These are phyloP conservation scores for Phyllosticta citribraziliensis DNA, from an alignment of 2,329 filamentous ascomycete genomes.

Conservation along the genomic window DNA sequence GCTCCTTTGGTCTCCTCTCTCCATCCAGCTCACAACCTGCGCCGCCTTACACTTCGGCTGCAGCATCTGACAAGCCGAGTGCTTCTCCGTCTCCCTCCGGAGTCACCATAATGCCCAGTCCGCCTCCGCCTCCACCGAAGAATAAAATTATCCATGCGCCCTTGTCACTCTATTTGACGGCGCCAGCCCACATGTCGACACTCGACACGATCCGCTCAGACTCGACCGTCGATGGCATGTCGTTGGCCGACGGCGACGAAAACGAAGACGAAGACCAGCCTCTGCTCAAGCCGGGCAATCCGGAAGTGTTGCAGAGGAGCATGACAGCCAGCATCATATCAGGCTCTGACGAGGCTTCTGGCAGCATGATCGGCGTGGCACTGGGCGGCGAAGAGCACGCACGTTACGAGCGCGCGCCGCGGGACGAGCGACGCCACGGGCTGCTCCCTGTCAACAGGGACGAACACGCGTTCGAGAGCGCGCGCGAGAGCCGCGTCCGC, in stretches of 20 bases:
- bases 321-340: background rate
- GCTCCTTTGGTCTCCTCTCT: background rate
- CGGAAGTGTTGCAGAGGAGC: background rate
- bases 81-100: background rate
- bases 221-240: background rate
- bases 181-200: background rate
- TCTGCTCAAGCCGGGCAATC: background rate
- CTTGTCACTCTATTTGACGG: background rate
- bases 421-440: background rate
- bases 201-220: background rate
- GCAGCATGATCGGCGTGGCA: background rate
- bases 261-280: background rate
- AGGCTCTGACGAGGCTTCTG: background rate
- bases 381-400: background rate
- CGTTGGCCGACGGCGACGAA: background rate
- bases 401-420: background rate
- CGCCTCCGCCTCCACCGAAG: background rate
- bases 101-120: background rate
- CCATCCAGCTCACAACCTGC: background rate
- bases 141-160: background rate
- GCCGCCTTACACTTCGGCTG: background rate
- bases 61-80: background rate
- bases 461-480: background rate
- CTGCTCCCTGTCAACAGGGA: background rate
- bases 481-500: background rate